Percentiles rank a stretch among this genome's conserved stretches.
Evolutionary conservation across 805 yeast genomes (phyloP).

Genomic region (Henningerozyma blattae): DNA sequence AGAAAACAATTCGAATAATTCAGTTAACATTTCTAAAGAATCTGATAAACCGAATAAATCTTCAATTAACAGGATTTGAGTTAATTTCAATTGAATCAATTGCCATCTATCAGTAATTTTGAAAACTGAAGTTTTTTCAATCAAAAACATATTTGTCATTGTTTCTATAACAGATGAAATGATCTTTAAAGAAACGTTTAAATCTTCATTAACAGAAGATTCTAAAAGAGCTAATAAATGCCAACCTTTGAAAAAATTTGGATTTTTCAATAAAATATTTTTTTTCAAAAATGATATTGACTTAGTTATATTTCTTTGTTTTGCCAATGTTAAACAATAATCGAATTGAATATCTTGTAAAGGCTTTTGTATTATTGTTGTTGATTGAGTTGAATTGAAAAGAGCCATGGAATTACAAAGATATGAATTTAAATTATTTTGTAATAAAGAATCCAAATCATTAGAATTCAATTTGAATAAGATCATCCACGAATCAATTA

Average conservation of each 20-base stretch:
- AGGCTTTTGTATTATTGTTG: too few relatives aligned
- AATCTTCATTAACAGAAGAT: slow-evolving; percentile 43
- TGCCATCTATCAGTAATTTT: slow-evolving; percentile 33
- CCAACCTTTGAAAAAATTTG: slow-evolving; percentile 51
- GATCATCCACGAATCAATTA: slow-evolving; percentile 16
- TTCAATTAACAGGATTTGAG: slow-evolving; percentile 62
- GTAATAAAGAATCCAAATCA: slow-evolving; percentile 8
- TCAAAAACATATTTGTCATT: slow-evolving; percentile 23
- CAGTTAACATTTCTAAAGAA: slow-evolving; percentile 55
- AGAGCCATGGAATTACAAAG: slow-evolving; percentile 17
- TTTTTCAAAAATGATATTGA: slow-evolving; percentile 37
- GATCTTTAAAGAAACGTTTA: slow-evolving; percentile 42
- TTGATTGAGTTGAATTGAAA: not conserved
- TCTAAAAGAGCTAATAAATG: slow-evolving; percentile 54
- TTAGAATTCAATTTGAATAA: slow-evolving; percentile 11
- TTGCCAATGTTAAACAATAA: slow-evolving; percentile 39
- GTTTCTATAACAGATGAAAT: slow-evolving; percentile 40
- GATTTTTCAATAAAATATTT: slow-evolving; percentile 35
- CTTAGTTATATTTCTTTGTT: slow-evolving; percentile 29
- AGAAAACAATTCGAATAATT: slow-evolving; percentile 47
- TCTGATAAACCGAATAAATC: slow-evolving; percentile 43
- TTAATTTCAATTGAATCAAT: slow-evolving; percentile 56
- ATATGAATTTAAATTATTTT: slow-evolving; percentile 9
- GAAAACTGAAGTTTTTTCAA: slow-evolving; percentile 5
- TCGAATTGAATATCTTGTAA: slow-evolving; percentile 23